A percentile compares a stretch with the other conserved stretches of the same genome.
These are phyloP conservation scores for Septoria linicola DNA, from an alignment of 2,329 filamentous ascomycete species.

Conservation along the genomic window DNA sequence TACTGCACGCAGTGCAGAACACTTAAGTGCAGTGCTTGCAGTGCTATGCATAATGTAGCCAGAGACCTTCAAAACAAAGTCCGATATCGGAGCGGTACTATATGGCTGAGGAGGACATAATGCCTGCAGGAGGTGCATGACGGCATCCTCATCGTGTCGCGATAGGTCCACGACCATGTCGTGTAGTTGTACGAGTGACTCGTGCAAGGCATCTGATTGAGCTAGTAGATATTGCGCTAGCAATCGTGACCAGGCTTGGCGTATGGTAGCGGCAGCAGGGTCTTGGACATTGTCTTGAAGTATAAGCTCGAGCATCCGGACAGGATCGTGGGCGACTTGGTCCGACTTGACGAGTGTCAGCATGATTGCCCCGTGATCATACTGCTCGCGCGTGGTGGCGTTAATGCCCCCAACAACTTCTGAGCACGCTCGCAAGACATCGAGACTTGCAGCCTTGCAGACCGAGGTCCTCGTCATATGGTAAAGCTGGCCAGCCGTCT, in stretches of 20 bases:
- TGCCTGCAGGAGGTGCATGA: conserved; percentile 19
- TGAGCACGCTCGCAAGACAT: conserved; percentile 14
- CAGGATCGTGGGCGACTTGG: background rate
- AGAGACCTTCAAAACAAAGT: conserved; percentile 13
- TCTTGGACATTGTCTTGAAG: conserved; percentile 3
- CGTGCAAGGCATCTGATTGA: background rate
- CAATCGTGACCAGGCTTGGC: conserved; percentile 25
- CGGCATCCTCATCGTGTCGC: conserved; percentile 23
- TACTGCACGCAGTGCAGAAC: conserved; percentile 15
- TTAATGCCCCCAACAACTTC: background rate
- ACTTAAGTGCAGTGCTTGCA: conserved; percentile 18
- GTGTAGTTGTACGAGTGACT: conserved; percentile 2
- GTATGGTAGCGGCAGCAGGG: conserved; percentile 14
- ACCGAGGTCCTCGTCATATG: conserved; percentile 34
- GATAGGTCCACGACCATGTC: conserved; percentile 14
- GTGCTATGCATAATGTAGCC: conserved; percentile 7
- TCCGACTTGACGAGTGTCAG: background rate
- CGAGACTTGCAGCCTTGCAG: conserved; percentile 33
- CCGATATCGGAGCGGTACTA: conserved; percentile 5
- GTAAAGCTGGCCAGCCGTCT: conserved; percentile 14
- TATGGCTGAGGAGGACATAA: conserved; percentile 2
- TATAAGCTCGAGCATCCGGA: conserved; percentile 4
- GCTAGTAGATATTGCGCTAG: conserved; percentile 17
- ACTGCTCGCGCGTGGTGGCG: background rate
- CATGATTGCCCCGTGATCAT: conserved; percentile 1